Evolutionary conservation across 768 basidiomycete species (phyloP), one percentile per base, ranked within the genome.

Genomic region (Suillus discolor): DNA sequence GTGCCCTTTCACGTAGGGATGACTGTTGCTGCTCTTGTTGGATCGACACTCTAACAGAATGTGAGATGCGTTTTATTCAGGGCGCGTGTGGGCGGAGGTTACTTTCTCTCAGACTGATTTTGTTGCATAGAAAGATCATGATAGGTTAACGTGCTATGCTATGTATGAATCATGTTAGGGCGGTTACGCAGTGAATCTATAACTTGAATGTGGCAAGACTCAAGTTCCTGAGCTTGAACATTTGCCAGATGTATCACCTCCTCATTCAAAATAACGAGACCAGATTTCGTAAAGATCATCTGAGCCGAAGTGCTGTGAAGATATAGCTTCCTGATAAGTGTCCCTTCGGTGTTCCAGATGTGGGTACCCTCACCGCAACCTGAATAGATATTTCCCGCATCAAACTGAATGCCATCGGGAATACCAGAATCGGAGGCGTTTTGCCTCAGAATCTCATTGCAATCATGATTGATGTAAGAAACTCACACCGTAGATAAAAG

Each of bases 361-460:
- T 90, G 85, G 0, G 86, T 83, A 45, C 90, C 90, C 64, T 92
- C 91, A n/a, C 85, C 89, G 63, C 85, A 85, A 2, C 87, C 88
- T 0, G 87, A 79, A 71, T 86, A 92, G 0, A 92, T 84, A 67
- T 92, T 91, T 0, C 89, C 89, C 0, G 77, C 77, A 69, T 93
- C 91, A 1, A 89, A 79, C 70, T 89, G 86, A 12, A 91, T 74
- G 13, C 90, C 90, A 66, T 92, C 90, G 7, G 89, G 85, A 38
- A 87, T 76, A 1, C 89, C 91, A 25, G 88, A 80, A 65, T 91
- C 90, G 9, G 78, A 71, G 67, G 36, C 6, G 15, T 28, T 31
- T 66, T 20, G 11, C 16, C 61, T 53, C 42, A 44, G n/a, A 18
- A 28, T 4, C 12, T 66, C 1, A 66, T 62, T 13, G 28, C 47